Evolutionary conservation across 1,139 yeast species (phyloP), one percentile per base, ranked within the genome.

Genomic region (Ogataea hybrid): DNA sequence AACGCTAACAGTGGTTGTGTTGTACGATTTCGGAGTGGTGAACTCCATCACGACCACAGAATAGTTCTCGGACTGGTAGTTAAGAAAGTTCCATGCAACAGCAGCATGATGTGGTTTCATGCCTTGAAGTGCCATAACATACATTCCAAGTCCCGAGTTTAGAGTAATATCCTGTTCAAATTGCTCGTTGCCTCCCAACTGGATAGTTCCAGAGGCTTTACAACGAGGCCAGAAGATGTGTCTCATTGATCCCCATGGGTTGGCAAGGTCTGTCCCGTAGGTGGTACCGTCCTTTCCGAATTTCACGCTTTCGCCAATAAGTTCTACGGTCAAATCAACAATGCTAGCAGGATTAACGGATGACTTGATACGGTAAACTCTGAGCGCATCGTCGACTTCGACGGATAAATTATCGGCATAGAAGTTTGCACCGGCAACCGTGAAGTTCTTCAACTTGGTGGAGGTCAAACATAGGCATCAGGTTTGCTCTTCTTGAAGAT

Each of bases 101-200:
- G 98, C 98, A 27, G 97, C 97, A 65, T 92, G 98, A 65, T 92
- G 97, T 11, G 98, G 98, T 67, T 92, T 92, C 97, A 92, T 90
- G 48, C 97, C 97, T 70, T 92, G 98, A 54, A 89, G 69, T n/a
- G 98, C 98, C 95, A 87, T 84, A 38, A 92, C 96, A 62, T 82
- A 89, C 95, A 90, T 84, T 43, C 57, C 53, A 9, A 52, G 31
- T 23, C 54, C 58, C 30, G 55, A 45, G 11, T 49, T 44, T 8
- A 56, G 39, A 16, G 48, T 48, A 29, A 51, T 33, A 17, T 50
- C 53, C 8, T 32, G 37, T 12, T 51, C 54, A 18, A 50, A 39
- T 7, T 23, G 21, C 10, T 44, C 39, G 25, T 37, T 42, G n/a
- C 36, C 35, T 11, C 39, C 45, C 15, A 56, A 37, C 48, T 63